Conservation (phyloP, 1,284 basidiomycete species). For the Sphagnurus paluster region DNA sequence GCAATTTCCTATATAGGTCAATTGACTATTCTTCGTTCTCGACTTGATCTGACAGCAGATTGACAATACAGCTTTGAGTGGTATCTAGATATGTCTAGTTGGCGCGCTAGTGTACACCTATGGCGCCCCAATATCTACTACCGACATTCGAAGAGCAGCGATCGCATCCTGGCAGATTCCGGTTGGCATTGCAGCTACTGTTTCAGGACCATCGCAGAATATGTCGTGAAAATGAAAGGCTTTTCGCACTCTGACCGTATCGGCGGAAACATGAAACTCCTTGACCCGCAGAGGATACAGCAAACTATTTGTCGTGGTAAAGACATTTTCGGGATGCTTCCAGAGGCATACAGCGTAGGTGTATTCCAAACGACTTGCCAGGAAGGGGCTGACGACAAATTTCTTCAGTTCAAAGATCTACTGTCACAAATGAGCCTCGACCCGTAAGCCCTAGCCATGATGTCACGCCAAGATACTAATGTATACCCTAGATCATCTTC, state of each 20-base stretch:
- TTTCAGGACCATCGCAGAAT: constrained; percentile 62
- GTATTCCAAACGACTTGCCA: constrained; percentile 13
- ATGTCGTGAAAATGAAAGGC: constrained; percentile 61
- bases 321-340: constrained; percentile 68
- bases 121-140: constrained; percentile 46
- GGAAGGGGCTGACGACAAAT: constrained; percentile 1
- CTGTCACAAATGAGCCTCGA: constrained; percentile 50
- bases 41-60: neutral
- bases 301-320: constrained; percentile 59
- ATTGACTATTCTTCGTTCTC: constrained; percentile 6
- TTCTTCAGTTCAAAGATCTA: constrained; percentile 48
- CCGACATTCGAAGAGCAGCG: constrained; percentile 55
- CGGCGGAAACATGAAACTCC: constrained; percentile 50
- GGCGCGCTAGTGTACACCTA: constrained; percentile 55
- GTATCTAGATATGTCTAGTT: constrained; percentile 52
- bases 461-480: neutral
- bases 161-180: constrained; percentile 58
- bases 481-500: constrained; percentile 34
- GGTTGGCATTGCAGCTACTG: constrained; percentile 68
- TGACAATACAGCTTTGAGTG: constrained; percentile 49
- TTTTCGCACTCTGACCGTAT: constrained; percentile 70
- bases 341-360: constrained; percentile 58
- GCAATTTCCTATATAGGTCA: constrained; percentile 64
- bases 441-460: constrained; percentile 37
- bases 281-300: constrained; percentile 56